Conservation (phyloP, 768 basidiomycete genomes). For the Asterophora lycoperdoides region DNA sequence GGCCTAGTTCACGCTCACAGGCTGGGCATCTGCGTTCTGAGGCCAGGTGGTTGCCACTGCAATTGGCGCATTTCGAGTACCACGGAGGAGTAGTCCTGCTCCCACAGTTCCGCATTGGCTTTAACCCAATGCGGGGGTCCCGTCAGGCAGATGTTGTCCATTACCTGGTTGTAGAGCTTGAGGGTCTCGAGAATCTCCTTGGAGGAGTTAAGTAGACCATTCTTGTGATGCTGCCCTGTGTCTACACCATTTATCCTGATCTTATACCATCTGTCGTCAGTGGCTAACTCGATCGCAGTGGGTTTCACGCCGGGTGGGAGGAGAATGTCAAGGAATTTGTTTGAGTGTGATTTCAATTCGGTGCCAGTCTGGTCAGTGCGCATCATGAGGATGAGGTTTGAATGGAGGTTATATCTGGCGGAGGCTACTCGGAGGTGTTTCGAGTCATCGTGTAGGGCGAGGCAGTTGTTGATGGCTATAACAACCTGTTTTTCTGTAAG, state of each 20-base stretch:
- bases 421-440: no score
- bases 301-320: constrained; percentile 1
- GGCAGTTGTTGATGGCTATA: constrained; percentile 8
- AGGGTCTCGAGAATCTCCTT: background rate
- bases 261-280: constrained; percentile 21
- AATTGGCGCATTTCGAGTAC: no score
- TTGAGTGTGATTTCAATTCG: constrained; percentile 13
- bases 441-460: no score
- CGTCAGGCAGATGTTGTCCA: background rate
- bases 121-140: constrained; percentile 1
- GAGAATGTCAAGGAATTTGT: no score
- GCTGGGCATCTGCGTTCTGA: no score
- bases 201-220: background rate
- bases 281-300: constrained; percentile 4
- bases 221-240: background rate
- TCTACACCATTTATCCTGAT: constrained; percentile 17
- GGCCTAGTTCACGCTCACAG: no score
- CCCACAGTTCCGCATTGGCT: no score
- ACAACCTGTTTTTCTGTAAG: background rate
- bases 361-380: constrained; percentile 18
- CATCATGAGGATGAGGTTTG: no score
- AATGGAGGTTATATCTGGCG: no score
- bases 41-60: no score
- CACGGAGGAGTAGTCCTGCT: no score
- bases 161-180: no score